Percentiles rank a stretch among this genome's conserved stretches.
Evolutionary conservation across 768 basidiomycete genomes (phyloP).

Genomic region (Naganishia antarctica): DNA sequence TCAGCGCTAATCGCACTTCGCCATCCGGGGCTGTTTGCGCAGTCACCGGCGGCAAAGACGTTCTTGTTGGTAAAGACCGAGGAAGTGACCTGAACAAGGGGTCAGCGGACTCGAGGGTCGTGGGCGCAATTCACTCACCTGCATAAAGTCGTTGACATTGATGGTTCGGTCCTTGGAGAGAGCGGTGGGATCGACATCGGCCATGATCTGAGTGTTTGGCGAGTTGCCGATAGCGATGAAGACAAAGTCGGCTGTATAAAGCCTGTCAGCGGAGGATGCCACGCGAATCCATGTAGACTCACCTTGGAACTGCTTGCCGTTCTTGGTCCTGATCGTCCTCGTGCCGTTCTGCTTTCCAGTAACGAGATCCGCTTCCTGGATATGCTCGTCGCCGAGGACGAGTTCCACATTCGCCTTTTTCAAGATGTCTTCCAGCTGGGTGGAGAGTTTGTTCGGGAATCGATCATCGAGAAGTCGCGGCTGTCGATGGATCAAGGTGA

Average conservation of each 20-base stretch:
- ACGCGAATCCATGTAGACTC: background rate
- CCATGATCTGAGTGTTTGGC: slow-evolving; percentile 34
- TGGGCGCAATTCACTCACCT: slow-evolving; percentile 33
- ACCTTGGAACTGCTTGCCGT: slow-evolving; percentile 36
- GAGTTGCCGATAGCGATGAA: slow-evolving; percentile 42
- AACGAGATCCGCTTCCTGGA: slow-evolving; percentile 30
- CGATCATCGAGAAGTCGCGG: slow-evolving; percentile 31
- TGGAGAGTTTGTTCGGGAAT: slow-evolving; percentile 35
- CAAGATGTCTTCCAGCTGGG: slow-evolving; percentile 33
- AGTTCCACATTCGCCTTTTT: slow-evolving; percentile 35
- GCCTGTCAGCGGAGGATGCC: background rate
- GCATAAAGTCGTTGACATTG: slow-evolving; percentile 34
- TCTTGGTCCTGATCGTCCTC: slow-evolving; percentile 31
- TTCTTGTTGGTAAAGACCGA: slow-evolving; percentile 28
- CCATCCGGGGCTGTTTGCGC: slow-evolving; percentile 38
- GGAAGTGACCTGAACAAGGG: slow-evolving; percentile 31
- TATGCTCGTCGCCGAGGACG: slow-evolving; percentile 29
- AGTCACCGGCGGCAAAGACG: slow-evolving; percentile 45
- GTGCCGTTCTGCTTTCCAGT: slow-evolving; percentile 33
- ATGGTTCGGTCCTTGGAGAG: slow-evolving; percentile 31
- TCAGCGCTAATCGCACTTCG: slow-evolving; percentile 35
- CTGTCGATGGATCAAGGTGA: slow-evolving; percentile 40
- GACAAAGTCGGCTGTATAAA: slow-evolving; percentile 38
- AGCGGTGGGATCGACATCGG: slow-evolving; percentile 35
- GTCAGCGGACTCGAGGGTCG: no score